Percentiles rank a stretch among this genome's conserved stretches.
These are phyloP conservation scores for Nemania serpens DNA, from an alignment of 2,329 filamentous ascomycete species.

Conservation along the genomic window DNA sequence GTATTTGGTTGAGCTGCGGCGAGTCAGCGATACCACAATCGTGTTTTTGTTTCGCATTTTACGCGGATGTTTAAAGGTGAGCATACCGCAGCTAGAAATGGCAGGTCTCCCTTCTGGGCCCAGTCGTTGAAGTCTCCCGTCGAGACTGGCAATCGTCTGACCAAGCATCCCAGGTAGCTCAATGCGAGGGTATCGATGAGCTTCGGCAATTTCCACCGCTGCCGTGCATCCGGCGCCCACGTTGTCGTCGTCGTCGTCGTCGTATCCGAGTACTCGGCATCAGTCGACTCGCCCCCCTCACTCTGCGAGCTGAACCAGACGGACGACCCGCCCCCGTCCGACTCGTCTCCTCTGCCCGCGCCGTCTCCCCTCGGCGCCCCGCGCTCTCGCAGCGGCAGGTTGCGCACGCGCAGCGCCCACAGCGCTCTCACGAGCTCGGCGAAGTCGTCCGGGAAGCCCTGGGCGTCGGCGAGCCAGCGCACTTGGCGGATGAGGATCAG, in stretches of 20 bases:
- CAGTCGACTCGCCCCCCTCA: conserved; percentile 44
- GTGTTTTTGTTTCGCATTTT: too few species aligned
- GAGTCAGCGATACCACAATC: conserved; percentile 10
- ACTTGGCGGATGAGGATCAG: conserved; percentile 83
- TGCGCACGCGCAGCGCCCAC: conserved; percentile 73
- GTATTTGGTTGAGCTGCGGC: conserved; percentile 58
- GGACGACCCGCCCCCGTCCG: conserved; percentile 34
- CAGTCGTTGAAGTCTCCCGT: conserved; percentile 74
- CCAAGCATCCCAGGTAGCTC: conserved; percentile 77
- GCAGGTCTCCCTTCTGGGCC: conserved; percentile 68
- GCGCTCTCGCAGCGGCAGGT: conserved; percentile 56
- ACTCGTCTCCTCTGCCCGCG: conserved; percentile 8
- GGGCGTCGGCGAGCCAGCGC: conserved; percentile 69
- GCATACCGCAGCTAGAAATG: conserved; percentile 70
- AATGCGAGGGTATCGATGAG: conserved; percentile 76
- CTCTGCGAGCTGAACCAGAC: conserved; percentile 65
- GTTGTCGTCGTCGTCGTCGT: conserved; percentile 42
- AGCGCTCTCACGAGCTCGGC: conserved; percentile 82
- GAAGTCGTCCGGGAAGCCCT: conserved; percentile 71
- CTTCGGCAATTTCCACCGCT: conserved; percentile 63
- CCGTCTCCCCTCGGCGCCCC: conserved; percentile 33
- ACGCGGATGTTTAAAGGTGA: neutral
- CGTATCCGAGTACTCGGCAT: conserved; percentile 38
- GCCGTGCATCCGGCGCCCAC: conserved; percentile 51
- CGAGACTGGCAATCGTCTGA: conserved; percentile 77